Base-by-base conservation (phyloP, 1,284 basidiomycete species). In the Boletus hoseneyae region DNA sequence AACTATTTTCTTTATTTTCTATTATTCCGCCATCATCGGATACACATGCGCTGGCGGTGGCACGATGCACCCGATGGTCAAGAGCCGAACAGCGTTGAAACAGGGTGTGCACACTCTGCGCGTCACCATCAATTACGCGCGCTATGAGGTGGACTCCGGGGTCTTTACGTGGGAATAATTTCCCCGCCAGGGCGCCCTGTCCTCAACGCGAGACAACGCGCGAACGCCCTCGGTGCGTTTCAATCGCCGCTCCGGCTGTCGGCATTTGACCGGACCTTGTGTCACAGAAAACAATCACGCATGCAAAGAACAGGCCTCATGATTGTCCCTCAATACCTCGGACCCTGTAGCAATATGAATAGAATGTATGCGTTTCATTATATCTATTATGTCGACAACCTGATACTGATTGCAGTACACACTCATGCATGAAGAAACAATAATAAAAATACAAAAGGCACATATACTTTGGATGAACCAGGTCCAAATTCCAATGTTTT, bases 201-300 rank as follows among this genome's bases (percentile, higher is more conserved):
- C 36, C 23, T 30, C 40, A 12, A 39, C 36, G 35, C 49, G 49
- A 27, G 47, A 44, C 32, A 45, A 48, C 45, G 45, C 30, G 48
- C 42, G 29, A 45, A 21, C 12, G 8, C 36, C 10, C 29, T n/a
- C n/a, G 8, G 29, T 13, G 2, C 16, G 1, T 35, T 49, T 55
- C 42, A 44, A 33, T 56, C 52, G 32, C 53, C 53, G 53, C 42
- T 12, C 27, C 49, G 41, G 42, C 33, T 36, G 15, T 52, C 52
- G 51, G 51, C 43, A 13, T n/a, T 51, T 35, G 42, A 23, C n/a
- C 36, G 35, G 18, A 4, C 36, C 13, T 18, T 16, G 9, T 25
- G 7, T 6, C 23, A 25, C 6, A 25, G 23, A 25, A 25, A 6
- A 25, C 23, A 25, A 25, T 25, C 23, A 25, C 23, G 23, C 21